Evolutionary conservation across 2,329 filamentous ascomycete species (phyloP).

Genomic region (Pseudocercospora musae): DNA sequence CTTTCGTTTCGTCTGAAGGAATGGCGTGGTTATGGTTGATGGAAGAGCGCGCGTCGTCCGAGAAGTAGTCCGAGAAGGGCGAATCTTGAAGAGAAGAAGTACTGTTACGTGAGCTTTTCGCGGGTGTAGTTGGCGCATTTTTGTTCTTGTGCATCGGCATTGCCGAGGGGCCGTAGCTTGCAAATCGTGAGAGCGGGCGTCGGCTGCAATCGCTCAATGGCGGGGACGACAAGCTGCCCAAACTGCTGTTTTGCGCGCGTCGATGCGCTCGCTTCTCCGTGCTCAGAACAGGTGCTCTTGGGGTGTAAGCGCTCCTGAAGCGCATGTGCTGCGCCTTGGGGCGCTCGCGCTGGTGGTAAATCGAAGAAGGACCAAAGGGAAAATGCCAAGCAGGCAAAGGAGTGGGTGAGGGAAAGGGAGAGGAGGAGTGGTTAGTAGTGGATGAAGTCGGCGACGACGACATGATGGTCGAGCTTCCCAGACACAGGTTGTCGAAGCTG

Average conservation of each 20-base stretch:
- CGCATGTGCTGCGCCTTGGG: conserved; percentile 18
- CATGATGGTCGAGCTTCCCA: conserved; percentile 13
- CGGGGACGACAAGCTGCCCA: conserved; percentile 14
- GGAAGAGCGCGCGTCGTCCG: conserved; percentile 34
- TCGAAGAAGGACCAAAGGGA: conserved; percentile 33
- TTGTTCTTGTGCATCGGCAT: conserved; percentile 11
- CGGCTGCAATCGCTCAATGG: conserved; percentile 18
- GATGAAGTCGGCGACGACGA: conserved; percentile 16
- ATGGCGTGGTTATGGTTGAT: conserved; percentile 21
- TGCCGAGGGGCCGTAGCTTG: conserved; percentile 12
- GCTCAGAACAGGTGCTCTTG: conserved; percentile 26
- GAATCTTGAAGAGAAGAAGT: conserved; percentile 32
- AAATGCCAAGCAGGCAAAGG: conserved; percentile 29
- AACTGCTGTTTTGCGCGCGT: conserved; percentile 24
- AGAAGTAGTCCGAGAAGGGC: conserved; percentile 43
- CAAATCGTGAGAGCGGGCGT: conserved; percentile 20
- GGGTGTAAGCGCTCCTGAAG: conserved; percentile 24
- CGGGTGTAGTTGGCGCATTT: conserved; percentile 25
- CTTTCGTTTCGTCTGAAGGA: conserved; percentile 30
- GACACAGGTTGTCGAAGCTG: conserved; percentile 2
- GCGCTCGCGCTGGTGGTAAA: conserved; percentile 30
- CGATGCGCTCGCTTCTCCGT: conserved; percentile 32
- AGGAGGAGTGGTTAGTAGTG: conserved; percentile 11
- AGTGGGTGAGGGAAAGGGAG: conserved; percentile 14
- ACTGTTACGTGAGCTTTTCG: conserved; percentile 20